Evolutionary conservation across 2,329 filamentous ascomycete genomes (phyloP), one percentile per base, ranked within the genome.

Genomic region (Hymenoscyphus linearis): DNA sequence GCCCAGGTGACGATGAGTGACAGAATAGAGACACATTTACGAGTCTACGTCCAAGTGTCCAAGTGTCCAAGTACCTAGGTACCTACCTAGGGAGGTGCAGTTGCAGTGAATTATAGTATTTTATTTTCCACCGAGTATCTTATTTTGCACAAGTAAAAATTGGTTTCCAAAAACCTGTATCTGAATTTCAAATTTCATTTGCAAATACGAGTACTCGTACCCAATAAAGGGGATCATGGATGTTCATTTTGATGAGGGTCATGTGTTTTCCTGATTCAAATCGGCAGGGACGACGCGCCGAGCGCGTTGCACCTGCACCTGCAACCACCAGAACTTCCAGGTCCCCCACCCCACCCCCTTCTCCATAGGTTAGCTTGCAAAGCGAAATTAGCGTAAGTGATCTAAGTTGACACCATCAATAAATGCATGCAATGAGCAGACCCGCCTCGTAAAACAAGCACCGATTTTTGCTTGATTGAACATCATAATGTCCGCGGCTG

Each of bases 11-110:
- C 57, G 58, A 57, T 64, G 58, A 58, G 26, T 59, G 60, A 57
- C 55, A 59, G 62, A 64, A 62, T 63, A 66, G 52, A 50, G n/a
- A 50, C 44, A 66, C 63, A 36, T 52, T 47, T 26, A 52, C 50
- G 36, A 34, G 31, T 55, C 50, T 6, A 40, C n/a, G 5, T 18
- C 16, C 37, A 40, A n/a, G 3, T 40, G 44, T 26, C 44, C 10
- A 50, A 50, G n/a, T n/a, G n/a, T n/a, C n/a, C n/a, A n/a, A n/a
- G n/a, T n/a, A n/a, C n/a, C n/a, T n/a, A n/a, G n/a, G n/a, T n/a
- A n/a, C n/a, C n/a, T n/a, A n/a, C n/a, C n/a, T n/a, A n/a, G n/a
- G n/a, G n/a, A n/a, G n/a, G n/a, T n/a, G n/a, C n/a, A n/a, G n/a
- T n/a, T n/a, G n/a, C n/a, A n/a, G n/a, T n/a, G n/a, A n/a, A n/a